phyloP scores from a whole-genome alignment of 257 asterid genomes.

The Gardenia jasminoides region DNA sequence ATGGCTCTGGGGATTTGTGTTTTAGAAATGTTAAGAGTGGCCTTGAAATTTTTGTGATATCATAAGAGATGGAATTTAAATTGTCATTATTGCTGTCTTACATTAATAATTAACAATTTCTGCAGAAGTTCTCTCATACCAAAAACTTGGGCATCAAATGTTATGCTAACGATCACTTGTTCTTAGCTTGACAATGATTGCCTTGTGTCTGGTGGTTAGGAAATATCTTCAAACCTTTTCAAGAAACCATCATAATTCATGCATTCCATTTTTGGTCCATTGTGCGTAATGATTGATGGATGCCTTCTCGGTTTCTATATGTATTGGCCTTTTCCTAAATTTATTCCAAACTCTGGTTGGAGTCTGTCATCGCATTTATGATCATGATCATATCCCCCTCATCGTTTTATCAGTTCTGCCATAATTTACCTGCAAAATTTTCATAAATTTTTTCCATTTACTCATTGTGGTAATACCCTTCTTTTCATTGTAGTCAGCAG shows the following conservation, averaged over 20 bases:
- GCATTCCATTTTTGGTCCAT: neutral
- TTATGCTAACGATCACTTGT: neutral
- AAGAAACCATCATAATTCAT: too few relatives aligned
- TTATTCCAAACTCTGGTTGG: neutral
- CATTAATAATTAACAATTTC: too few relatives aligned
- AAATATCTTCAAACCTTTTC: neutral
- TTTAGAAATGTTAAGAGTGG: neutral
- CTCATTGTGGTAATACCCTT: conserved; percentile 2
- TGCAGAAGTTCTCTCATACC: too few relatives aligned
- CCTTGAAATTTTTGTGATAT: neutral
- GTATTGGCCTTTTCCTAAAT: too few relatives aligned
- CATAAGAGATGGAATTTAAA: neutral
- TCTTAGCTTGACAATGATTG: neutral
- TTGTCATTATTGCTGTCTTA: too few relatives aligned
- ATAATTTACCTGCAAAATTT: neutral
- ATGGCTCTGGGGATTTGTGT: conserved; percentile 3
- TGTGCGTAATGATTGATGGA: neutral
- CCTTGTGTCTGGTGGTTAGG: neutral
- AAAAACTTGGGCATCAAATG: neutral
- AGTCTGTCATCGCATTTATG: neutral
- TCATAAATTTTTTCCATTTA: neutral
- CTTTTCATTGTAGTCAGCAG: conserved; percentile 63
- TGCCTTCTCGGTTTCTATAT: neutral
- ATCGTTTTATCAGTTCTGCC: neutral
- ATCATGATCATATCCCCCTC: neutral